A percentile compares a stretch with the other conserved stretches of the same genome.
These are phyloP conservation scores for Circinella minor DNA, from an alignment of 371 early-diverging fungal genomes.

Conservation along the genomic window DNA sequence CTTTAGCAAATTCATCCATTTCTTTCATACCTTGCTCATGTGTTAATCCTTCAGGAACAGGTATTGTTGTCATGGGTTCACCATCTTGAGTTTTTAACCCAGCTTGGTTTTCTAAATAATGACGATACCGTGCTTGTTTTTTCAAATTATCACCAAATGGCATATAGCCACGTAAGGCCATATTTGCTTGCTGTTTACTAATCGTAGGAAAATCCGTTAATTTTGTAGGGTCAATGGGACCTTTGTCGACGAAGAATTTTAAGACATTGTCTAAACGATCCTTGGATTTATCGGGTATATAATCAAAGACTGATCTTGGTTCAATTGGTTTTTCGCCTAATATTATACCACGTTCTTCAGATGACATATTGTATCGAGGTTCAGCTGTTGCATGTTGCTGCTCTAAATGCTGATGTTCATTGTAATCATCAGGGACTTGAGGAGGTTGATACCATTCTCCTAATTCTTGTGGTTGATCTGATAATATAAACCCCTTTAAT, in stretches of 20 bases:
- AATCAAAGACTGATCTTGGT: slow-evolving; percentile 77
- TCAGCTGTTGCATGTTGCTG: neutral
- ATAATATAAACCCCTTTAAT: slow-evolving; percentile 61
- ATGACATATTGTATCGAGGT: slow-evolving; percentile 41
- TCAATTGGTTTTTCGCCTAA: slow-evolving; percentile 79
- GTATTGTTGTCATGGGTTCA: slow-evolving; percentile 30
- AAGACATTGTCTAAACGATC: slow-evolving; percentile 65
- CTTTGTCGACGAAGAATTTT: slow-evolving; percentile 34
- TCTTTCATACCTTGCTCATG: slow-evolving; percentile 69
- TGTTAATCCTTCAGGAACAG: slow-evolving; percentile 56
- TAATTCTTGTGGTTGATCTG: slow-evolving; percentile 37
- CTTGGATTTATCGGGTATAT: slow-evolving; percentile 70
- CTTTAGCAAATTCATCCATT: slow-evolving; percentile 79
- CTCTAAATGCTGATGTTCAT: slow-evolving; percentile 32
- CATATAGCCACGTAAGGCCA: slow-evolving; percentile 84
- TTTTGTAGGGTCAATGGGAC: slow-evolving; percentile 33
- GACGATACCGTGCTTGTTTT: slow-evolving; percentile 82
- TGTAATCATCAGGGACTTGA: slow-evolving; percentile 58
- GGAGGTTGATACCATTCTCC: slow-evolving; percentile 68
- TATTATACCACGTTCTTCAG: slow-evolving; percentile 70
- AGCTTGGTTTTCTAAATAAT: slow-evolving; percentile 73
- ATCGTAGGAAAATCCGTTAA: slow-evolving; percentile 56
- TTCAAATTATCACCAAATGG: slow-evolving; percentile 78
- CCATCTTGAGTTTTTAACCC: slow-evolving; percentile 46
- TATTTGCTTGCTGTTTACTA: slow-evolving; percentile 67